phyloP scores from a whole-genome alignment of 257 asterid genomes.

The Plantago ovata region DNA sequence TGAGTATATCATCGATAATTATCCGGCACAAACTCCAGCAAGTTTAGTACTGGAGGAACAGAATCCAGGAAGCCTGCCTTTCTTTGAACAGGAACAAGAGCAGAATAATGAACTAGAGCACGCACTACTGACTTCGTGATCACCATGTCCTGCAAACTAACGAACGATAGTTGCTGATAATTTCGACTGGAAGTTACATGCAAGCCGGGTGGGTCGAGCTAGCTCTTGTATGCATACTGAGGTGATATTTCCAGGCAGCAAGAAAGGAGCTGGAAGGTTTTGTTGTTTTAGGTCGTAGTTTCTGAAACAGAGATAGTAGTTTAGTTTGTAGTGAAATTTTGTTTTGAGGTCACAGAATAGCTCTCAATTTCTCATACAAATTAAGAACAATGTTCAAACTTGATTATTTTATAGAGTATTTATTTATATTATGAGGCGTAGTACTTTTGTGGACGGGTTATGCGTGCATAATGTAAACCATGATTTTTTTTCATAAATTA shows the following conservation, averaged over 20 bases:
- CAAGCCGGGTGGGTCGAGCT: background rate
- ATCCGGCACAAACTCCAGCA: slow-evolving; percentile 73
- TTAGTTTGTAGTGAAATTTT: slow-evolving; percentile 1
- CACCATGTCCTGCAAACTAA: background rate
- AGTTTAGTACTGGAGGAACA: slow-evolving; percentile 66
- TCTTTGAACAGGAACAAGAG: slow-evolving; percentile 31
- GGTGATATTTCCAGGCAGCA: slow-evolving; percentile 14
- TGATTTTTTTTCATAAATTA: too few species aligned
- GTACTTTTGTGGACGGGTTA: too few species aligned
- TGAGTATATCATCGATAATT: slow-evolving; percentile 59
- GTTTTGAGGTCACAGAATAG: too few species aligned
- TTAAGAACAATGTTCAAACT: slow-evolving; percentile 24
- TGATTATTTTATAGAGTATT: too few species aligned
- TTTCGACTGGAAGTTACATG: background rate
- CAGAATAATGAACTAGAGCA: slow-evolving; percentile 41
- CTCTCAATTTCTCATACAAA: too few species aligned
- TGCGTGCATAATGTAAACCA: too few species aligned
- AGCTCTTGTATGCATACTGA: slow-evolving; percentile 8
- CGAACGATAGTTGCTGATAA: slow-evolving; percentile 3
- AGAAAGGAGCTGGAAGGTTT: background rate
- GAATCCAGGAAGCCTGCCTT: slow-evolving; percentile 76
- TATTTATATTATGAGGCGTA: too few species aligned
- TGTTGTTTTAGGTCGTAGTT: slow-evolving; percentile 13
- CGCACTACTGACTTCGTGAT: slow-evolving; percentile 47
- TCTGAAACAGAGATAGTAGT: background rate